Evolutionary conservation across 2,329 filamentous ascomycete species (phyloP), one percentile per base, ranked within the genome.

Genomic region (Fusarium sp.): DNA sequence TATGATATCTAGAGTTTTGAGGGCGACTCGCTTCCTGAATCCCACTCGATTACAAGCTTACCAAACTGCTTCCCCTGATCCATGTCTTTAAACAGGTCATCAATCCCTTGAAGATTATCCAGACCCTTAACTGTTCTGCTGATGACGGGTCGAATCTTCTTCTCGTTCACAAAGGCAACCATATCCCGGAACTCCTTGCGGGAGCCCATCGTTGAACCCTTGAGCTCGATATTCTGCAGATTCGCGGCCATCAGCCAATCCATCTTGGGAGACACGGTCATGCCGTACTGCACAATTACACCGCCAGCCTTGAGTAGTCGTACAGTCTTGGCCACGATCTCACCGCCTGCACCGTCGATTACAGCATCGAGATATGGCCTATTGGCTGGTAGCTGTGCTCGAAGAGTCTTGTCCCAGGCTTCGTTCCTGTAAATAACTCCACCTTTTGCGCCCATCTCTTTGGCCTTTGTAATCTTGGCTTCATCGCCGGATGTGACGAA

Each of bases 141-240:
- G 2, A 98, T 89, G 7, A 98, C 86, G 0, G 96, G 95, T 61
- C 85, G 88, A 69, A 98, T 91, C 79, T 92, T 89, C 73, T 94
- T 90, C 72, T 91, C 84, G 18, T 87, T 87, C 41, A 98, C 93
- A 83, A 98, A 98, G 3, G 88, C 87, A 11, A 98, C 87, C 94
- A 98, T 98, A 28, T 96, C 94, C n/a, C 86, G 86, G 79, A 98
- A 98, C 83, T 98, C 96, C 79, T 90, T 91, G 49, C 93, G 88
- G 35, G 94, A 97, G 2, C 96, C 96, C 95, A 98, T 98, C 0
- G 95, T 98, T 20, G 90, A 91, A 24, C 96, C 96, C 55, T 89
- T 89, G 35, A 98, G 87, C 76, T 98, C 96, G 60, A 98, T 89
- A 79, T 98, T 98, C 82, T 92, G 93, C 69, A 98, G 83, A 20